Evolutionary conservation across 805 yeast genomes (phyloP), one percentile per base, ranked within the genome.

Genomic region (Ogataea degrootiae): DNA sequence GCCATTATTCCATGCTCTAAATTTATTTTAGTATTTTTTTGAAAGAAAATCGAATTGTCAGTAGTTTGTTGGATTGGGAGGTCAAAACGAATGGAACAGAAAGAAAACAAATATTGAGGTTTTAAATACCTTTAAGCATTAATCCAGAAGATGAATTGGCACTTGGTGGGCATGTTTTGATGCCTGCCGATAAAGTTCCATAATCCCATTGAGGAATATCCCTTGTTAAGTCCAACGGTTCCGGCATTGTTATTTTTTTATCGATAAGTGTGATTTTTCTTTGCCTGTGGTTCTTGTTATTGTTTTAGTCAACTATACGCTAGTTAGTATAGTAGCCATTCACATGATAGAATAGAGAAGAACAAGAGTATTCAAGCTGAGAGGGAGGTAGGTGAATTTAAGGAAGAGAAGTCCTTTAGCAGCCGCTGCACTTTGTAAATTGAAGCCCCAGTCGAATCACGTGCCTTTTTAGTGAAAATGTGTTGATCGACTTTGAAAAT

Each of bases 1-100:
- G 71, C 65, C 37, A 65, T 60, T 22, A 66, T 65, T 9, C 73
- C 73, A 39, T 60, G 57, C 44, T 64, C 72, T 49, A 21, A 19
- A 26, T 5, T n/a, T 9, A 12, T 1, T 16, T 19, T 11, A 17
- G 2, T 19, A 19, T 26, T 14, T 16, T 36, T 26, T 26, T 26
- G 9, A 26, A 26, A 26, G 12, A 26, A 9, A 26, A 26, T 26
- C 12, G 4, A 6, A 36, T 21, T 33, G 49, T 54, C 44, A 48
- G 49, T 21, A 29, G 4, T 17, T 16, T n/a, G 22, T 3, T 9
- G 31, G 11, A 26, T 8, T 26, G 3, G 9, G 9, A 26, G 11
- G 11, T 3, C 11, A 26, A 26, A 6, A 26, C 9, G 11, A 9
- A 26, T 9, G 31, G 11, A 26, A 26, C 31, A 2, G 11, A 9